Base-by-base conservation (phyloP, 1,139 yeast species). In the Pichia sp. region DNA sequence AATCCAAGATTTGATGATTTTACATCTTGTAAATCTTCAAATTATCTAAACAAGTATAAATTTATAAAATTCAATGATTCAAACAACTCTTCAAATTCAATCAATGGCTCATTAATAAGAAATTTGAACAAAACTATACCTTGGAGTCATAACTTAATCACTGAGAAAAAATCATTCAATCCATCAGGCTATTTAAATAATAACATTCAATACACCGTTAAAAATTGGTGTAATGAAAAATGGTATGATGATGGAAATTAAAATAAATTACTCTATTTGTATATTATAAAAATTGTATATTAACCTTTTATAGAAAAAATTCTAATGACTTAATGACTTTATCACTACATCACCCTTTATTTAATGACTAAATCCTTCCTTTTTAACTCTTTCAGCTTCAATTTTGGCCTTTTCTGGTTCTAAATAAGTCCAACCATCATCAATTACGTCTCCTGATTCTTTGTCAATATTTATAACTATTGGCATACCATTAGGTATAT, bases 401-500 rank as follows among this genome's bases (percentile, higher is more conserved):
- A 73, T 68, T 54, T 73, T 72, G 0, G 93, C 93, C 55, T 74
- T 74, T 59, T 83, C 86, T n/a, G 86, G 83, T 62, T 86, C 93
- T 55, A 86, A 68, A 62, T 85, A 86, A 56, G 73, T 76, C 62
- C 77, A 79, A 46, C 75, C 74, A 34, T 70, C 70, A 7, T 45
- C 47, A 1, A 72, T 63, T 46, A 79, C 72, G 41, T 70, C 67
- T 38, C 81, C 73, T 1, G 55, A 48, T 30, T 41, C 27, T 44
- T 75, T 75, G 57, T 77, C 70, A 44, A 67, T 49, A 11, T 60
- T 56, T 38, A 66, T 58, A 63, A 82, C 79, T 53, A 86, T 70
- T 6, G 95, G 95, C 13, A 86, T 81, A 0, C 90, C 93, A 46
- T 87, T 86, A 3, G 95, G 93, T 13, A 85, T 84, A 64, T 86